Conservation (phyloP, 2,329 filamentous ascomycete species). For the Microdochium nivale region DNA sequence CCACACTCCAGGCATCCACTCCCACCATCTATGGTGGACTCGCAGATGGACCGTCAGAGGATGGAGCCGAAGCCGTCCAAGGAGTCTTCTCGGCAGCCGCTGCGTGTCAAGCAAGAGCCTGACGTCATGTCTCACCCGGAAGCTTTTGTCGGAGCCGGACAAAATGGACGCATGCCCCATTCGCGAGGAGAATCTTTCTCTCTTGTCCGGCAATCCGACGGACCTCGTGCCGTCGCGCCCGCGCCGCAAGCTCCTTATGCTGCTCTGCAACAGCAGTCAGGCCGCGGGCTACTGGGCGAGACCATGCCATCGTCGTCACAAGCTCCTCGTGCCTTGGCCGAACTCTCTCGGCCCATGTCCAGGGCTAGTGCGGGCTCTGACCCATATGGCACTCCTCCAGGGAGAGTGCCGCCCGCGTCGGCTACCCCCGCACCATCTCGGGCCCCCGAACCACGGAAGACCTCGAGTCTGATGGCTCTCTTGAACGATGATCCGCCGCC, state of each 20-base stretch:
- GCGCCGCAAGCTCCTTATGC: conserved; percentile 23
- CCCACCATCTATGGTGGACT: conserved; percentile 8
- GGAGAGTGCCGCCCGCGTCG: conserved; percentile 27
- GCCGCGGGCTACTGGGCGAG: conserved; percentile 31
- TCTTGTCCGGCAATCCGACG: conserved; percentile 27
- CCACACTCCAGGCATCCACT: background rate
- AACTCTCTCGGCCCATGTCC: conserved; percentile 18
- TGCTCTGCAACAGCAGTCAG: conserved; percentile 29
- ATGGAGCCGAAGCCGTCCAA: conserved; percentile 20
- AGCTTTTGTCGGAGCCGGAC: conserved; percentile 24
- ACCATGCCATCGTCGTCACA: conserved; percentile 28
- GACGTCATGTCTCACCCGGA: conserved; percentile 38
- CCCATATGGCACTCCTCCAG: conserved; percentile 22
- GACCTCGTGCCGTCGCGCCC: conserved; percentile 27
- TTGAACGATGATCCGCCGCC: conserved; percentile 52
- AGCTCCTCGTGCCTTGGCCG: conserved; percentile 23
- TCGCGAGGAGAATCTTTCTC: conserved; percentile 7
- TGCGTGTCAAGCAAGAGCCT: conserved; percentile 39
- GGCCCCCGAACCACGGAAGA: conserved; percentile 42
- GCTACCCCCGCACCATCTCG: conserved; percentile 30
- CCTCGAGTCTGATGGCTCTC: conserved; percentile 53
- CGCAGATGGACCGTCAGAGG: conserved; percentile 20
- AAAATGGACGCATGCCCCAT: conserved; percentile 13
- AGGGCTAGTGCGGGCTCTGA: conserved; percentile 18
- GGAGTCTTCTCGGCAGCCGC: conserved; percentile 17